A percentile compares a stretch with the other conserved stretches of the same genome.
Evolutionary conservation across 768 basidiomycete genomes (phyloP).

Genomic region (Guyanaporus albipodus): DNA sequence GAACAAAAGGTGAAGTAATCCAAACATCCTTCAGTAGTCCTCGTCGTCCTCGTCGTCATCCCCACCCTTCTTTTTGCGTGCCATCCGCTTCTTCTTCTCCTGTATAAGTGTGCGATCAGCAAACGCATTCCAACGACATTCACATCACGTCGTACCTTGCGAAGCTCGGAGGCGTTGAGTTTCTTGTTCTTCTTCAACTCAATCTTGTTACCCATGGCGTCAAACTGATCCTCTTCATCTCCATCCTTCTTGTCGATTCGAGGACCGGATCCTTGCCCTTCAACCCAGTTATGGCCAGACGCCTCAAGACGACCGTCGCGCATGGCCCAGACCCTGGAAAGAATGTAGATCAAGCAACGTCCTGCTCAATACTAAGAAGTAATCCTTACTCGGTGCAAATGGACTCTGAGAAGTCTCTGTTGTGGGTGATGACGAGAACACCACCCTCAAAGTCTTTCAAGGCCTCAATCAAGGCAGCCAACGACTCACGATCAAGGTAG

Average conservation of each 20-base stretch:
- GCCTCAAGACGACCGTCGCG: slow-evolving; percentile 93
- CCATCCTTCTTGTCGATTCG: slow-evolving; percentile 93
- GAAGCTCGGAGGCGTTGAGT: slow-evolving; percentile 72
- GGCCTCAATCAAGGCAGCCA: slow-evolving; percentile 97
- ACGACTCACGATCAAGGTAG: slow-evolving; percentile 99
- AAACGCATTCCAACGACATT: not conserved
- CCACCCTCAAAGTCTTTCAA: slow-evolving; percentile 98
- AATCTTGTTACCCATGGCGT: slow-evolving; percentile 99
- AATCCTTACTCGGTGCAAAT: slow-evolving; percentile 74
- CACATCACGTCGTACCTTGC: slow-evolving; percentile 52
- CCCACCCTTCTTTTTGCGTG: slow-evolving; percentile 82
- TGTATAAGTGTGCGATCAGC: slow-evolving; percentile 17
- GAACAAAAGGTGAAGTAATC: slow-evolving; percentile 5
- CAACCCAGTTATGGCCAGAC: slow-evolving; percentile 99
- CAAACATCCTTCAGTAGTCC: slow-evolving; percentile 33
- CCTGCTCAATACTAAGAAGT: not conserved
- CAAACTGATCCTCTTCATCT: slow-evolving; percentile 87
- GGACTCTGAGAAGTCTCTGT: slow-evolving; percentile 98
- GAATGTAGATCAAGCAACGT: not conserved
- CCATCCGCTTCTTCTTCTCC: slow-evolving; percentile 95
- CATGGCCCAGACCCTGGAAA: slow-evolving; percentile 95
- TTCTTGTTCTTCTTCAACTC: slow-evolving; percentile 85
- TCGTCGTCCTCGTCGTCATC: slow-evolving; percentile 64
- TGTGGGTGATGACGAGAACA: slow-evolving; percentile 97
- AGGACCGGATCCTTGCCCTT: slow-evolving; percentile 93